A percentile compares a stretch with the other conserved stretches of the same genome.
phyloP scores from a whole-genome alignment of 257 asterid species.

The Striga asiatica region DNA sequence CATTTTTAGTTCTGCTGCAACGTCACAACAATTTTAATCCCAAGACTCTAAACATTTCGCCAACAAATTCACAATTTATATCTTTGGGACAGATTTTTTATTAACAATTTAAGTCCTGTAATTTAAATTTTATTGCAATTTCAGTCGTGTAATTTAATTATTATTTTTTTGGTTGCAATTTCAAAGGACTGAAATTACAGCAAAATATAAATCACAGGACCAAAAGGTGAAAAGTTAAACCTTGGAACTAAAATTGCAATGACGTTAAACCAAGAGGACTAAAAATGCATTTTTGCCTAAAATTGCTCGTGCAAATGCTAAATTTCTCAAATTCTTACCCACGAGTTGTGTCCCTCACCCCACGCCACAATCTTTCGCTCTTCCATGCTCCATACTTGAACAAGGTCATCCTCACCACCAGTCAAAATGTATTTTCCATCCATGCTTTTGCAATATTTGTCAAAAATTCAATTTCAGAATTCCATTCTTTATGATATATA shows the following conservation, averaged over 20 bases:
- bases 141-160: no score
- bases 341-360: slow-evolving; percentile 99
- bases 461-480: slow-evolving; percentile 33
- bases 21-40: no score
- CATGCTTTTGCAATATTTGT: slow-evolving; percentile 55
- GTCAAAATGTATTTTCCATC: slow-evolving; percentile 95
- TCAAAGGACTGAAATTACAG: no score
- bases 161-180: no score
- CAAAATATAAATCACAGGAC: not conserved
- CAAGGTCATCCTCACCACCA: slow-evolving; percentile 99
- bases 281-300: no score
- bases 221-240: not conserved
- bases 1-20: no score
- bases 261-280: not conserved
- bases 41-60: no score
- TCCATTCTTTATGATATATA: slow-evolving; percentile 15
- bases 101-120: no score
- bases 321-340: slow-evolving; percentile 81
- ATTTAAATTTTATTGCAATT: no score
- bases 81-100: no score
- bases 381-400: slow-evolving; percentile 99
- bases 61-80: no score
- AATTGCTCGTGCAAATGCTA: no score
- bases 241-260: not conserved
- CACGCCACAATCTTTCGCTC: slow-evolving; percentile 94